Base-by-base conservation (phyloP, 2,329 filamentous ascomycete species). In the Aureobasidium leucospermi region DNA sequence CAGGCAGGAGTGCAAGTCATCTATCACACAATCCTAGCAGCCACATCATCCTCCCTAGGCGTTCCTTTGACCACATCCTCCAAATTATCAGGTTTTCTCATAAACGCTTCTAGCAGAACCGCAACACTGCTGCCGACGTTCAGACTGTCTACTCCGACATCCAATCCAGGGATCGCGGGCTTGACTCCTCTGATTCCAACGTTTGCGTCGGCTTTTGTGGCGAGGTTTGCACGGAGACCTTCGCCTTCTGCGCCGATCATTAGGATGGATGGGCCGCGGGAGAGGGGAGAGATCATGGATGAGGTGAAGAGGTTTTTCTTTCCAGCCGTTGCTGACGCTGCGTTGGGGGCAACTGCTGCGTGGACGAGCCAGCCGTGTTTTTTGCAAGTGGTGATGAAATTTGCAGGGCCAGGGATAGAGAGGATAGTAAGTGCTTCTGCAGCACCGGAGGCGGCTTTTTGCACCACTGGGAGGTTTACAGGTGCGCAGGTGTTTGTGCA, bases 41-140 rank as follows among this genome's bases (percentile, higher is more conserved):
- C 52, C 8, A 56, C 16, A 45, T 13, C 32, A 0, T n/a, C 19
- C 6, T 45, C 39, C 16, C 29, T 46, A 2, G 23, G 7, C 13
- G 13, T 47, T 2, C 19, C 42, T 42, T 36, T 29, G 7, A 32
- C 15, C 0, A 57, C 8, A 58, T 42, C 55, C 7, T 58, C 55
- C 10, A 58, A 5, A 16, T 58, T 42, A 13, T 48, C 66, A n/a
- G 71, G 70, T 58, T 64, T 68, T 53, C 75, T 80, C 67, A 89
- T 70, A 68, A 94, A 90, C 0, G 86, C 78, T 63, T 86, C 81
- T 63, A 86, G 86, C 53, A 97, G 75, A 51, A 97, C 76, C 1
- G 85, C 90, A 6, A 89, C 85, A 1, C 94, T 93, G 19, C 96
- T 92, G 69, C 89, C 90, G 41, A 97, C 94, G 70, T 99, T 97